Percentiles rank a stretch among this genome's conserved stretches.
Evolutionary conservation across 306 rosid genomes (phyloP).

Genomic region (Inga oerstediana): DNA sequence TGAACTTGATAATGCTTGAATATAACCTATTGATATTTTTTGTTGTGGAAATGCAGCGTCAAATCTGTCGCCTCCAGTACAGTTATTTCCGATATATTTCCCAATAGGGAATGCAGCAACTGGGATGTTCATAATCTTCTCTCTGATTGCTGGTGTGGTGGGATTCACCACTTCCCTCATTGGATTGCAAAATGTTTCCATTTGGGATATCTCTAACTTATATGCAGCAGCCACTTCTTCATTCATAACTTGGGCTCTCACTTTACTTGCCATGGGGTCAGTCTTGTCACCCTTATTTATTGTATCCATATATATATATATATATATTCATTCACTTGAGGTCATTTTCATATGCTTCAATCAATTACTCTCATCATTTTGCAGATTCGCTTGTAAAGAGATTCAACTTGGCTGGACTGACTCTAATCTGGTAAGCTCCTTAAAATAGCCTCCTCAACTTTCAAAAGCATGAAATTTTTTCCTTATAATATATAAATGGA

Average conservation of each 20-base stretch:
- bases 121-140: conserved; percentile 67
- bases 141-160: conserved; percentile 88
- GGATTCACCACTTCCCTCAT: conserved; percentile 75
- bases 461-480: no score
- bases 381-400: conserved; percentile 92
- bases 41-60: conserved; percentile 62
- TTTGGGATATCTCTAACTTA: conserved; percentile 54
- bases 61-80: conserved; percentile 56
- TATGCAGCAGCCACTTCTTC: conserved; percentile 79
- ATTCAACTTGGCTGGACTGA: conserved; percentile 81
- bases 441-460: neutral
- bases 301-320: neutral
- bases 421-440: conserved; percentile 68
- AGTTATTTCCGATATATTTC: conserved; percentile 77
- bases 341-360: neutral
- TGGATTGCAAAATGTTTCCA: conserved; percentile 59
- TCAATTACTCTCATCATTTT: conserved; percentile 13
- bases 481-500: no score
- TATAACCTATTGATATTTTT: no score
- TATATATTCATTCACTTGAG: neutral
- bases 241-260: conserved; percentile 63
- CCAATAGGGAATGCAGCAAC: conserved; percentile 91
- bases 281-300: neutral
- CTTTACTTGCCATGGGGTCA: conserved; percentile 92
- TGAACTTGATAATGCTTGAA: no score